Conservation (phyloP, 2,329 filamentous ascomycete genomes). For the Xylariaceae sp. region DNA sequence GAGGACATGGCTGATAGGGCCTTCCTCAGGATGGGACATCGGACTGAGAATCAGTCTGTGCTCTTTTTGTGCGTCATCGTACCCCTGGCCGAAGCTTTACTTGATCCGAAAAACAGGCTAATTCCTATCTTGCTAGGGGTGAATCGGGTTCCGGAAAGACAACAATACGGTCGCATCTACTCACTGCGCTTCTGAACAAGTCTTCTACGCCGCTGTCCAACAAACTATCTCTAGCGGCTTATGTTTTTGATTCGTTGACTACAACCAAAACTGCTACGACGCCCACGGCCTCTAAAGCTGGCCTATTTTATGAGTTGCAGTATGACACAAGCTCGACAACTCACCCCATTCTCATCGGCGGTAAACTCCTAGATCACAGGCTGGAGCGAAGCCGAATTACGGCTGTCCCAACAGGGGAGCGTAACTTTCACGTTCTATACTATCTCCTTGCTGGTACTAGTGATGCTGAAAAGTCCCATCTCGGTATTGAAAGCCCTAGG, state of each 20-base stretch:
- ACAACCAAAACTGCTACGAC: conserved; percentile 97
- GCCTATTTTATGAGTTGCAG: conserved; percentile 92
- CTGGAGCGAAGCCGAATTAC: conserved; percentile 88
- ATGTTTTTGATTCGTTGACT: conserved; percentile 92
- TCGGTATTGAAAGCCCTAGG: conserved; percentile 52
- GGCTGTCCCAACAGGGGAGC: conserved; percentile 88
- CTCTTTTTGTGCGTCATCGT: conserved; percentile 76
- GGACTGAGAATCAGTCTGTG: conserved; percentile 89
- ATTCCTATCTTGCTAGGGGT: conserved; percentile 54
- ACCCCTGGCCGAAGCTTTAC: not conserved
- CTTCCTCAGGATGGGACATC: conserved; percentile 77
- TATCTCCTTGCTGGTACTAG: conserved; percentile 93
- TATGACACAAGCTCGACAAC: conserved; percentile 86
- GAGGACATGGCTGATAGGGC: conserved; percentile 88
- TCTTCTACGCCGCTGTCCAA: conserved; percentile 89
- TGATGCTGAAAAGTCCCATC: conserved; percentile 80
- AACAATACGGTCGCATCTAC: conserved; percentile 81
- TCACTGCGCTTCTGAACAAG: conserved; percentile 81
- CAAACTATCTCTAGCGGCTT: conserved; percentile 88
- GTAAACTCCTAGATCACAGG: conserved; percentile 89
- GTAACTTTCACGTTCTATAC: conserved; percentile 94
- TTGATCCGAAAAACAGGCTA: not conserved
- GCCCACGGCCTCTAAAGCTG: conserved; percentile 90
- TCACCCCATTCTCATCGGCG: conserved; percentile 84
- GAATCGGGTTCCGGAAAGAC: conserved; percentile 97